Evolutionary conservation across 176 grass and related monocot species (phyloP), one percentile per base, ranked within the genome.

Genomic region (Pharus latifolius): DNA sequence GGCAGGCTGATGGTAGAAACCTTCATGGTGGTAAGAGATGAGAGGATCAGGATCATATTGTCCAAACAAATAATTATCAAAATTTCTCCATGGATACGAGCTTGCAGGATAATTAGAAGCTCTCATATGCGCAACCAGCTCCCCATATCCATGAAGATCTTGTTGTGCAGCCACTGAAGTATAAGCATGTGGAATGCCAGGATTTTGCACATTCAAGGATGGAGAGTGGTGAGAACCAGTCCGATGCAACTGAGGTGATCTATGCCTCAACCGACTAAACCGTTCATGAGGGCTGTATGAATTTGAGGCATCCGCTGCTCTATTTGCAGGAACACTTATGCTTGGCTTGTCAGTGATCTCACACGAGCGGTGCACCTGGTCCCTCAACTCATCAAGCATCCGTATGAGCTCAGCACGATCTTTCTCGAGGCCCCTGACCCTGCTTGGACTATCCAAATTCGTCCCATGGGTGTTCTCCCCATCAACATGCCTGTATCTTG

Each of bases 351-450:
- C 78, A 33, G 48, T 70, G 23, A 69, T 78, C 56, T 98, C 86
- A 42, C 87, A 83, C 2, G 87, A 85, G 83, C 80, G 77, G 18
- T 93, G 84, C 8, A 98, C 83, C 77, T 93, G 94, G 45, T 85
- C 95, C 50, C 95, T 89, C 71, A 99, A 76, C 68, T 99, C 95
- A 83, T 91, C 87, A 49, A 99, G 90, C 89, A 91, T 91, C 77
- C 63, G 78, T 48, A 98, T 67, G 49, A 98, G 73, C 26, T 89
- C 77, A 31, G 78, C 83, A 15, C 80, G 80, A 55, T 93, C 89
- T 84, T 88, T 88, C 63, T 98, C 87, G 46, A 94, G 90, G 63
- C 75, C 74, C 29, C 83, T 88, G 38, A 91, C 91, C 88, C 61
- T 84, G 74, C 76, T 91, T 68, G 84, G 80, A 63, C 72, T 84